Base-by-base conservation (phyloP, 2,329 filamentous ascomycete species). In the Cercospora zeae-maydis region DNA sequence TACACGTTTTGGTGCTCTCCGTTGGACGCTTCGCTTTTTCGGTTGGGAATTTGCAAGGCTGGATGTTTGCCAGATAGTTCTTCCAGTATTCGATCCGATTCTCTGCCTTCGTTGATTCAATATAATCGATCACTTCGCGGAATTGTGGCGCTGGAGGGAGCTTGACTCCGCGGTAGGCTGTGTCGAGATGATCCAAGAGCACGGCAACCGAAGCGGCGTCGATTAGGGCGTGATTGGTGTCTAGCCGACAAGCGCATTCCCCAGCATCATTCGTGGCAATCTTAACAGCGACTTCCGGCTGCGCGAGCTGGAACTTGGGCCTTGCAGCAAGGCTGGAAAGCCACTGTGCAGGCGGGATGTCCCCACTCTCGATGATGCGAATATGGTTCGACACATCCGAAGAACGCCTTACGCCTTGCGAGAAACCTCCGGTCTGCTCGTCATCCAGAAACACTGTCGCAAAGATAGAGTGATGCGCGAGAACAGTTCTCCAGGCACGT, bases 271-370 rank as follows among this genome's bases (percentile, higher is more conserved):
- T 24, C 8, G 21, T 55, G 13, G 52, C 52, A 24, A 55, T 55
- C 19, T 33, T 14, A 5, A 55, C 52, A n/a, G 2, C n/a, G 0
- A 55, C 33, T 55, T 55, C 52, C 37, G 52, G 52, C 52, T 55
- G 16, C 2, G 2, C 30, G 3, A 21, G 66, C 6, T 67, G 67
- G 2, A 74, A 74, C 6, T 65, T 66, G 10, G 61, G 61, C 4
- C 47, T 39, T 53, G 75, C 67, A 1, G 58, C n/a, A 14, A 34
- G 60, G 4, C 69, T 63, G 7, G 66, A 37, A 2, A 79, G 67
- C 42, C 75, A 76, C 42, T 74, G 70, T 51, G 77, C 74, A 62
- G 78, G 78, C 13, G 67, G 51, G 4, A 76, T 64, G 61, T 72
- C 64, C 3, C 64, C 64, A 1, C 72, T 55, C 13, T 37, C 24